Percentiles rank a stretch among this genome's conserved stretches.
Conservation (phyloP, 2,329 filamentous ascomycete genomes). For the Clathrospora elynae region DNA sequence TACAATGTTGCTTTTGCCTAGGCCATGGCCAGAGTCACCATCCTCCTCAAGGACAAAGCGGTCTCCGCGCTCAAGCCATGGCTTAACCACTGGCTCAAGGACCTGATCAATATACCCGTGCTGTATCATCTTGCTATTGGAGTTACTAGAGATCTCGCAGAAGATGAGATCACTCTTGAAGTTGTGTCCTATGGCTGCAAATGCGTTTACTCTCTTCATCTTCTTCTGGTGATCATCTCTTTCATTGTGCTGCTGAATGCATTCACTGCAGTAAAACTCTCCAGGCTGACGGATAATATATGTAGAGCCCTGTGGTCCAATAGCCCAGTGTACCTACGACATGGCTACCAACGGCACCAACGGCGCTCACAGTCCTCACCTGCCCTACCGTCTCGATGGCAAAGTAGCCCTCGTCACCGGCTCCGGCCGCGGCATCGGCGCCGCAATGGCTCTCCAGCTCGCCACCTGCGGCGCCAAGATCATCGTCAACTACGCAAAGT, state of each 20-base stretch:
- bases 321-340: slow-evolving; percentile 6
- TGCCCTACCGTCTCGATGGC: slow-evolving; percentile 51
- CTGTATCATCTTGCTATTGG: slow-evolving; percentile 11
- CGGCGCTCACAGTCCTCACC: no score
- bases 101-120: slow-evolving; percentile 9
- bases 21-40: slow-evolving; percentile 2
- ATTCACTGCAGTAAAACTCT: slow-evolving; percentile 1
- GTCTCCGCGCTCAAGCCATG: slow-evolving; percentile 1
- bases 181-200: background rate
- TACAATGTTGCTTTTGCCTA: slow-evolving; percentile 10
- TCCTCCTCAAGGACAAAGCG: slow-evolving; percentile 11
- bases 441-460: slow-evolving; percentile 66
- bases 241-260: slow-evolving; percentile 3
- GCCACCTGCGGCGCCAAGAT: slow-evolving; percentile 64
- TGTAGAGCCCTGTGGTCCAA: background rate
- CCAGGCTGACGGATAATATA: slow-evolving; percentile 5
- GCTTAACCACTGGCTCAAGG: slow-evolving; percentile 1
- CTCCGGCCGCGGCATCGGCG: slow-evolving; percentile 65
- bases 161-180: slow-evolving; percentile 6
- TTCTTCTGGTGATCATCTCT: background rate
- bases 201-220: background rate
- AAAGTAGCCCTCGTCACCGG: slow-evolving; percentile 64
- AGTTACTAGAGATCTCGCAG: slow-evolving; percentile 7
- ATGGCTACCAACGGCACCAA: no score
- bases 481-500: slow-evolving; percentile 67